Percentiles rank a stretch among this genome's conserved stretches.
Evolutionary conservation across 108 stramenopile species (phyloP).

Genomic region (Hondaea fermentalgiana): DNA sequence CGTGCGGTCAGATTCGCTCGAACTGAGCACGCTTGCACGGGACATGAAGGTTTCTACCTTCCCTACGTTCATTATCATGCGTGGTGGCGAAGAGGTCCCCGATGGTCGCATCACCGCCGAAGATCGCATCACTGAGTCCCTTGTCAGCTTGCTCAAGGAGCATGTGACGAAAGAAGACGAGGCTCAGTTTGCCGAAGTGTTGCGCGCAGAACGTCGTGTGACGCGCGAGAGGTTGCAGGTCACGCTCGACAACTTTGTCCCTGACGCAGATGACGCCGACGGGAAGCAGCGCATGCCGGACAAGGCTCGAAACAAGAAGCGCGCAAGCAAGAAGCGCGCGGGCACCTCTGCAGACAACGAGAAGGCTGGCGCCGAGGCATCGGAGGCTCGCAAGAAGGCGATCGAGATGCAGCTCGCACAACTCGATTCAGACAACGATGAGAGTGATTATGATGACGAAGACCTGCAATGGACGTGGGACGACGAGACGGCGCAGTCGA

Average conservation of each 20-base stretch:
- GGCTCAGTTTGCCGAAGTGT: not conserved
- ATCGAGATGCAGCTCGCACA: not conserved
- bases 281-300: not conserved
- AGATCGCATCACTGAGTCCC: not conserved
- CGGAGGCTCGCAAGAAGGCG: not conserved
- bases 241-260: not conserved
- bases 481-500: not conserved
- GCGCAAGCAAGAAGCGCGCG: not conserved
- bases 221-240: not conserved
- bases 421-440: conserved; percentile 8
- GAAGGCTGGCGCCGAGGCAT: not conserved
- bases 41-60: not conserved
- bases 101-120: conserved; percentile 16
- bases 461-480: conserved; percentile 32
- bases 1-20: conserved; percentile 21
- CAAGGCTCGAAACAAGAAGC: not conserved
- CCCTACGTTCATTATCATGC: conserved; percentile 23
- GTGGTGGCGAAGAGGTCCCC: conserved; percentile 25
- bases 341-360: not conserved
- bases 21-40: not conserved
- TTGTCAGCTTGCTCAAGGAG: not conserved
- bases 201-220: not conserved
- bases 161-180: conserved; percentile 12
- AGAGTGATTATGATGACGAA: conserved; percentile 15
- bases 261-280: not conserved